phyloP scores from a whole-genome alignment of 1,139 yeast genomes.

The Groenewaldozyma auringiensis region DNA sequence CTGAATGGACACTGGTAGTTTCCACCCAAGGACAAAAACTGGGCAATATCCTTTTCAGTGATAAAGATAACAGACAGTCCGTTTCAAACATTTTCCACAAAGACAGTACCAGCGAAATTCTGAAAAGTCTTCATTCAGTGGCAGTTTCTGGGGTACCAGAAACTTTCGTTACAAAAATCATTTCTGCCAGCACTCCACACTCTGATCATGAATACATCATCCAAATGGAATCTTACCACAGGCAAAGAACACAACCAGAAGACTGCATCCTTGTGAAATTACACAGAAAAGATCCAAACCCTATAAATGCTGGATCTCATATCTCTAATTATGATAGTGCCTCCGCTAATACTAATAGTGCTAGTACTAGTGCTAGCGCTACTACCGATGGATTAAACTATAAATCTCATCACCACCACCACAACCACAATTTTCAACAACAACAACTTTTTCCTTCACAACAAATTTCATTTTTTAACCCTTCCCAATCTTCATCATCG shows the following conservation, averaged over 20 bases:
- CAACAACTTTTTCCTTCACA: not conserved
- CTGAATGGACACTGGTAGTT: slow-evolving; percentile 3
- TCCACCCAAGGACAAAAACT: not conserved
- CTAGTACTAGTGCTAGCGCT: no score
- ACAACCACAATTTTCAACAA: no score
- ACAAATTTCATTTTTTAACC: not conserved
- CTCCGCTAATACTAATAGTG: no score
- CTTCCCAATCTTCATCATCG: not conserved
- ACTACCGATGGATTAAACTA: not conserved
- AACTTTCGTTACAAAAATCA: not conserved
- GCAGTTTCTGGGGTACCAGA: not conserved
- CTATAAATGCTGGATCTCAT: not conserved
- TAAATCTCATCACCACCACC: not conserved
- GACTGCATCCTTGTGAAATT: not conserved
- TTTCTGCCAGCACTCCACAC: not conserved
- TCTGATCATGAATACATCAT: not conserved
- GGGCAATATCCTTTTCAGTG: not conserved
- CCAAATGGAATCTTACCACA: not conserved
- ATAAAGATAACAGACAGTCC: not conserved
- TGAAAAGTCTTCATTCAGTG: not conserved
- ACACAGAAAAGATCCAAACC: not conserved
- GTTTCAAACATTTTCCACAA: no score
- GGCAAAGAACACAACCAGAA: not conserved
- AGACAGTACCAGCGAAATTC: no score
- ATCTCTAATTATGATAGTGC: not conserved